Evolutionary conservation across 371 early-diverging fungal genomes (phyloP).

Genomic region (Circinella umbellata): DNA sequence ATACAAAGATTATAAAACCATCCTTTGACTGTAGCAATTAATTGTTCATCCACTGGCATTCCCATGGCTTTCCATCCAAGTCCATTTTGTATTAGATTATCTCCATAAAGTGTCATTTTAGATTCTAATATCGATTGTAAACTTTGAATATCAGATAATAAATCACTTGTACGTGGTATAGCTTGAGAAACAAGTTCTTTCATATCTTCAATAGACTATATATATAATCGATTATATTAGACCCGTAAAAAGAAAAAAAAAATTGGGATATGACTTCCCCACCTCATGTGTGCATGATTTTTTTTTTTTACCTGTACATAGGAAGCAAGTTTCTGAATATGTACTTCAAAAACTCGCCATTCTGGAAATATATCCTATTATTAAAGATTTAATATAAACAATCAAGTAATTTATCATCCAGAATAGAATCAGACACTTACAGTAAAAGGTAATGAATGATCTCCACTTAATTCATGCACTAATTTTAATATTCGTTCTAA

Average conservation of each 20-base stretch:
- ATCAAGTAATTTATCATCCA: no score
- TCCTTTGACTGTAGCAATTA: conserved; percentile 39
- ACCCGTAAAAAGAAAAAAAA: no score
- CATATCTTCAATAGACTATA: conserved; percentile 51
- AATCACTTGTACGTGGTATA: conserved; percentile 41
- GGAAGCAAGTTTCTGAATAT: conserved; percentile 32
- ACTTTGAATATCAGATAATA: conserved; percentile 39
- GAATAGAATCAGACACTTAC: no score
- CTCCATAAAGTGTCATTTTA: conserved; percentile 39
- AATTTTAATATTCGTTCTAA: conserved; percentile 32
- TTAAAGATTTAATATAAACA: neutral
- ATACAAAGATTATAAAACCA: conserved; percentile 45
- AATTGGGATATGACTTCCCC: no score
- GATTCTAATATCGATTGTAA: conserved; percentile 37
- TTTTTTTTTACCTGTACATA: conserved; percentile 41
- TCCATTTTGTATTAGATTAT: conserved; percentile 47
- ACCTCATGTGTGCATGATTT: neutral
- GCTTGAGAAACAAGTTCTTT: conserved; percentile 28
- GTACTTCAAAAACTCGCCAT: conserved; percentile 42
- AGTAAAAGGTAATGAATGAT: conserved; percentile 35
- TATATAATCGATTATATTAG: no score
- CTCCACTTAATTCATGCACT: conserved; percentile 43
- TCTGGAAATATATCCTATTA: conserved; percentile 45
- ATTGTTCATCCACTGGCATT: conserved; percentile 46
- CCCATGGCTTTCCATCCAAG: conserved; percentile 56